phyloP scores from a whole-genome alignment of 2,329 filamentous ascomycete species.

The Exophiala phaeomuriformis region DNA sequence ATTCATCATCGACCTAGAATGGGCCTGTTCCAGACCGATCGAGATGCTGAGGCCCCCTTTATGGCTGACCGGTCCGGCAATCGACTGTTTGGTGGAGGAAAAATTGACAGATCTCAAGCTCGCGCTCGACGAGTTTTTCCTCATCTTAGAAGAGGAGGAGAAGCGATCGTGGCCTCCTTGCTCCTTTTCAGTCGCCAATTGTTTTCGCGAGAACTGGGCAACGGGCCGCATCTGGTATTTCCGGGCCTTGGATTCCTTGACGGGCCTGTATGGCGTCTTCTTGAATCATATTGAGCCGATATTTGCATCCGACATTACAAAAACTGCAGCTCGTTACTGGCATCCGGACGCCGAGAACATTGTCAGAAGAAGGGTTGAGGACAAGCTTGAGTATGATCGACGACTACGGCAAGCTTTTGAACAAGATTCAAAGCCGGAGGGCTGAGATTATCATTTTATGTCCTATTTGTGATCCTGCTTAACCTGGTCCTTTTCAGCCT shows the following conservation, averaged over 20 bases:
- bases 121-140: conserved; percentile 8
- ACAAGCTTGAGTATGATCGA: not conserved
- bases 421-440: too few species aligned
- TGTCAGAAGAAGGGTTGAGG: not conserved
- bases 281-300: conserved; percentile 6
- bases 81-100: conserved; percentile 13
- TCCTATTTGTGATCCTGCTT: too few species aligned
- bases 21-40: conserved; percentile 30
- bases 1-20: conserved; percentile 34
- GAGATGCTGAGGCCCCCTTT: conserved; percentile 28
- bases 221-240: conserved; percentile 6
- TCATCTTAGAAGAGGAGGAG: conserved; percentile 6
- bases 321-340: conserved; percentile 1
- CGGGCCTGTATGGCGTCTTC: conserved; percentile 7
- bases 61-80: conserved; percentile 13
- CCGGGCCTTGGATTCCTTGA: conserved; percentile 4
- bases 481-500: too few species aligned
- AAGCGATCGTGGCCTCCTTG: not conserved
- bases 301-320: not conserved
- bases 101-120: conserved; percentile 5
- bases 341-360: not conserved
- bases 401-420: conserved; percentile 1
- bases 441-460: too few species aligned
- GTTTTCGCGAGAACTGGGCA: conserved; percentile 3
- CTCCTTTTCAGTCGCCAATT: not conserved